phyloP scores from a whole-genome alignment of 164 flowering plant species.

The Berberis thunbergii region DNA sequence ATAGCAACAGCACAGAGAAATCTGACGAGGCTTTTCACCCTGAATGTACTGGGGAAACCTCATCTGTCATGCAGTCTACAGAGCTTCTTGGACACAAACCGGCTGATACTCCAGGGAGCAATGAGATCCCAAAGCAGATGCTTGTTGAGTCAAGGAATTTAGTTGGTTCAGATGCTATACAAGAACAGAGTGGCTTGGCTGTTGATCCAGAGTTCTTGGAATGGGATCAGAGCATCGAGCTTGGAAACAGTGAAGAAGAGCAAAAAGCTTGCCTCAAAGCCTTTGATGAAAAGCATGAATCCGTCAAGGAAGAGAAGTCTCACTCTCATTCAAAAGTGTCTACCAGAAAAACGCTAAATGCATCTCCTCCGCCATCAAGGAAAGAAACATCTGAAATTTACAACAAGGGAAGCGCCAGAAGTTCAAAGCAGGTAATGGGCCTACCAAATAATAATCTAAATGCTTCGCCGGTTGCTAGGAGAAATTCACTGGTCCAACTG shows the following conservation, averaged over 20 bases:
- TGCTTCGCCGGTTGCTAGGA: too few species aligned
- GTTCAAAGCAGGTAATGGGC: too few species aligned
- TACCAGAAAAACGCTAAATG: slow-evolving; percentile 5
- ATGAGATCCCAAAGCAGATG: background rate
- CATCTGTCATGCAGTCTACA: too few species aligned
- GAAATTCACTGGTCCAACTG: too few species aligned
- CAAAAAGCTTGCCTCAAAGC: slow-evolving; percentile 9
- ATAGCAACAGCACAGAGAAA: too few species aligned
- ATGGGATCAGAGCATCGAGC: slow-evolving; percentile 5
- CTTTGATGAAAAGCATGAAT: slow-evolving; percentile 7
- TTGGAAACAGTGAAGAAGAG: slow-evolving; percentile 11
- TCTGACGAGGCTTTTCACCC: too few species aligned
- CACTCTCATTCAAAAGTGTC: slow-evolving; percentile 1
- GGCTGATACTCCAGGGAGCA: slow-evolving; percentile 1
- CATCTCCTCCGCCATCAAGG: slow-evolving; percentile 4
- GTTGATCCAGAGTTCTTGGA: slow-evolving; percentile 2
- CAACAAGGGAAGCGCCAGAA: too few species aligned
- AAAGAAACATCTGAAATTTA: background rate
- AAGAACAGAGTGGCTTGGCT: slow-evolving; percentile 1
- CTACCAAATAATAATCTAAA: too few species aligned
- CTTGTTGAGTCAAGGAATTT: background rate
- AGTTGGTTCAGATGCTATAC: background rate
- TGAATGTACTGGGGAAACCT: too few species aligned
- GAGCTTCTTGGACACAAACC: background rate
- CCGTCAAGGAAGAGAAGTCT: slow-evolving; percentile 1